Conservation (phyloP, 2,329 filamentous ascomycete species). For the Alternaria longipes region DNA sequence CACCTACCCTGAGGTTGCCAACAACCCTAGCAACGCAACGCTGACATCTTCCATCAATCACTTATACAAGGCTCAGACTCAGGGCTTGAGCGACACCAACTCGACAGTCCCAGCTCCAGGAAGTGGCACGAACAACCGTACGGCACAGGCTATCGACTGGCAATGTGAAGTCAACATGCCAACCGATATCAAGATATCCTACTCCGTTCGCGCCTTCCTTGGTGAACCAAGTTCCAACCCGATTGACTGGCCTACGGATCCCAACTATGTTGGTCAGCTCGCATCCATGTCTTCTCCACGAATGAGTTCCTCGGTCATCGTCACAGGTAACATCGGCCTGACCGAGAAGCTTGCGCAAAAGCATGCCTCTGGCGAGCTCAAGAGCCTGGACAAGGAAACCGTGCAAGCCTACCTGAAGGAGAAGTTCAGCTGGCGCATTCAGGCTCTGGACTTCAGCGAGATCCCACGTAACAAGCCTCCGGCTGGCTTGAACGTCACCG, state of each 20-base stretch:
- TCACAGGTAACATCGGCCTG: slow-evolving; percentile 54
- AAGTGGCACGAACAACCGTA: slow-evolving; percentile 12
- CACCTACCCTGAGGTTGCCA: slow-evolving; percentile 44
- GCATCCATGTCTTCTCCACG: slow-evolving; percentile 50
- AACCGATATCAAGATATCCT: slow-evolving; percentile 43
- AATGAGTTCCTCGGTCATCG: slow-evolving; percentile 48
- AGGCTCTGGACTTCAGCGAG: slow-evolving; percentile 40
- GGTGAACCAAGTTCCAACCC: slow-evolving; percentile 37
- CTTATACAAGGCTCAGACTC: slow-evolving; percentile 38
- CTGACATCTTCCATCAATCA: slow-evolving; percentile 39
- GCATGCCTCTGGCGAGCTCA: slow-evolving; percentile 35
- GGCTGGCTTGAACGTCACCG: slow-evolving; percentile 41
- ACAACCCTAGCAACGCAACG: slow-evolving; percentile 38
- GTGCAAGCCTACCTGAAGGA: slow-evolving; percentile 39
- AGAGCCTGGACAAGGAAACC: slow-evolving; percentile 29
- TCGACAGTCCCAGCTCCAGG: slow-evolving; percentile 18
- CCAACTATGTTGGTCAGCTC: slow-evolving; percentile 55
- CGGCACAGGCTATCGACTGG: slow-evolving; percentile 39
- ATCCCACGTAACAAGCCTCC: slow-evolving; percentile 40
- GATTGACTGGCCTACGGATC: slow-evolving; percentile 48
- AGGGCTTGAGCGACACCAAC: slow-evolving; percentile 36
- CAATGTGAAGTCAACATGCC: slow-evolving; percentile 45
- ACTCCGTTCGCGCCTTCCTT: slow-evolving; percentile 45
- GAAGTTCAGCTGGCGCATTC: slow-evolving; percentile 46
- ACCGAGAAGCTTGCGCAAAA: slow-evolving; percentile 48